Conservation (phyloP, 139 green algal genomes). For the Chlorella sp. region DNA sequence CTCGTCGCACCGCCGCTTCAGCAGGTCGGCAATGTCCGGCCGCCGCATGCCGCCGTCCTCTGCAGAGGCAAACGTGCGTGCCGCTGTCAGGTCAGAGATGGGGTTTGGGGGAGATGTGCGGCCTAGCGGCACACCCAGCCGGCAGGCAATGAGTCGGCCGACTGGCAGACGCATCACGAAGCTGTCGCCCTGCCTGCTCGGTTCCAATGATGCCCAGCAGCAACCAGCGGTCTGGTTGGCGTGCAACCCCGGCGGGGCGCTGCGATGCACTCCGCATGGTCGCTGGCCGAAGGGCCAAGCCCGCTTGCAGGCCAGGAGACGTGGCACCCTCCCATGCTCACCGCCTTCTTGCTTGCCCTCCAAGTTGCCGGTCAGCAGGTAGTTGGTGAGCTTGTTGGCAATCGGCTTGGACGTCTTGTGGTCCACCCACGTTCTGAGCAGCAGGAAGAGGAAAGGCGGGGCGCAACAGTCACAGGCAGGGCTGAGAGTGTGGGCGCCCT, state of each 20-base stretch:
- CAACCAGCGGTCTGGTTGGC: too few relatives aligned
- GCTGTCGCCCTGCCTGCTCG: background rate
- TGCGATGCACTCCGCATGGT: background rate
- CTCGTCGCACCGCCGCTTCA: background rate
- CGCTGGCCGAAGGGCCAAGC: background rate
- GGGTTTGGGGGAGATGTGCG: background rate
- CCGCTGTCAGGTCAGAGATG: background rate
- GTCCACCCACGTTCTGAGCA: slow-evolving; percentile 5
- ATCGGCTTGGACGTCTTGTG: background rate
- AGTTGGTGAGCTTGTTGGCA: slow-evolving; percentile 17
- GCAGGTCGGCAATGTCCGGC: background rate
- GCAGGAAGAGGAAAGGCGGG: too few relatives aligned
- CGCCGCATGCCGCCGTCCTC: background rate
- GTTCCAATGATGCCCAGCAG: too few relatives aligned
- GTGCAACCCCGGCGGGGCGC: too few relatives aligned
- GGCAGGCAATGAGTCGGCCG: too few relatives aligned
- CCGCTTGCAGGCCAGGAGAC: background rate
- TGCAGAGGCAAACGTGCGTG: background rate
- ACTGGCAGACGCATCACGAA: background rate
- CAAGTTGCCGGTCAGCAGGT: background rate
- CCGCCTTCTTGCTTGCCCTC: background rate
- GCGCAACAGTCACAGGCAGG: too few relatives aligned
- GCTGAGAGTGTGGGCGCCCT: too few relatives aligned
- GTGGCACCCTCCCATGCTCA: background rate
- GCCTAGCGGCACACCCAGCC: background rate